phyloP scores from a whole-genome alignment of 768 basidiomycete genomes.

The Psilocybe azurescens region DNA sequence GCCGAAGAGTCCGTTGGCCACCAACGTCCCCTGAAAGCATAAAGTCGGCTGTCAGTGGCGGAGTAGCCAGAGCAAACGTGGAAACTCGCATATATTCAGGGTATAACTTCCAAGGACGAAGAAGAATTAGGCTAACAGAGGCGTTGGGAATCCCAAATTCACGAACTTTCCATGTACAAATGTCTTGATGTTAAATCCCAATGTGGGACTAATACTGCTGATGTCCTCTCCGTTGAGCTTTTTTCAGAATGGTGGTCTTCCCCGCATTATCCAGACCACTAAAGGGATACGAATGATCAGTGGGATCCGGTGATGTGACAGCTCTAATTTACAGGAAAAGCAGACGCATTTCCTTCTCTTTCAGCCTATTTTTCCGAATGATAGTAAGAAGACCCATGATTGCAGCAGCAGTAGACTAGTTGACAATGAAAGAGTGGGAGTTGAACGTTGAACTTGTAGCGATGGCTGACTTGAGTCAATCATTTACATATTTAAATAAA shows the following conservation, averaged over 20 bases:
- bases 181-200: slow-evolving; percentile 99
- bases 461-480: neutral
- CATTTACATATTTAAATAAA: neutral
- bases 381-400: slow-evolving; percentile 94
- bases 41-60: slow-evolving; percentile 25
- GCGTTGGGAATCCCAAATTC: slow-evolving; percentile 32
- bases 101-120: slow-evolving; percentile 58
- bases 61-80: slow-evolving; percentile 18
- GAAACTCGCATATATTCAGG: slow-evolving; percentile 74
- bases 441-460: no score
- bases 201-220: slow-evolving; percentile 84
- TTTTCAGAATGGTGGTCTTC: slow-evolving; percentile 97
- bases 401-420: neutral
- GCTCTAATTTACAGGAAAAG: slow-evolving; percentile 74
- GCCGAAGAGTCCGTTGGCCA: slow-evolving; percentile 92
- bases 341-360: slow-evolving; percentile 96
- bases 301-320: neutral
- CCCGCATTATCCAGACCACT: slow-evolving; percentile 99
- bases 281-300: slow-evolving; percentile 20
- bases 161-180: slow-evolving; percentile 86
- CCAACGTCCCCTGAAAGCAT: slow-evolving; percentile 89
- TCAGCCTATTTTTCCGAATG: slow-evolving; percentile 93
- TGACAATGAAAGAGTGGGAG: neutral
- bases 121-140: slow-evolving; percentile 21
- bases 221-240: slow-evolving; percentile 94